Base-by-base conservation (phyloP, 2,329 filamentous ascomycete genomes). In the Fonsecaea nubica region DNA sequence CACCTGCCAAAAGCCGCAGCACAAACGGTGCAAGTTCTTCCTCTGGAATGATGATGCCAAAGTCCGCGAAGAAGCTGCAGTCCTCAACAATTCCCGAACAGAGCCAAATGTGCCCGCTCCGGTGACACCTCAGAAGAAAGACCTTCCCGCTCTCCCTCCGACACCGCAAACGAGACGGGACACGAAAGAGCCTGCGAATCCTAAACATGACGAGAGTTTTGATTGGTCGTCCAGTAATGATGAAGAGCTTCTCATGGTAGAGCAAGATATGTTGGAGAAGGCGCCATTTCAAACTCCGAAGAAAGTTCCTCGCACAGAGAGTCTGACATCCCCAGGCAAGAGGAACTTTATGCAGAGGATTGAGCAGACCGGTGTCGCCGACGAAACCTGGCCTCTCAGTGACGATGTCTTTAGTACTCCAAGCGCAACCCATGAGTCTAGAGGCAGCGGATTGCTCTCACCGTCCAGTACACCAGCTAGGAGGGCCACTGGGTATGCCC, bases 11-110 rank as follows among this genome's bases (percentile, higher is more conserved):
- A 81, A 82, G 71, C 76, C 78, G 38, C 77, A 80, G 60, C 72
- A 77, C 2, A 77, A 81, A 54, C 77, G 81, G 48, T 89, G 87
- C 73, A 79, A 78, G 4, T 89, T 89, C 78, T 89, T 89, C 64
- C 79, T 89, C 0, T 89, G 86, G 87, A 81, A 84, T 13, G 81
- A 84, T 62, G 85, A 88, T 62, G 87, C 87, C 13, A 80, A 84
- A 69, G 69, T 77, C n/a, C 79, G 87, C 21, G 84, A 86, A 74
- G 81, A 82, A 65, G 76, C 76, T 10, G 80, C 80, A 25, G 75
- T 86, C 5, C 73, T 85, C 67, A 80, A 77, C 67, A 85, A 85
- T 69, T 81, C 82, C 30, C 76, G 78, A 60, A 81, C 80, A 2
- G 85, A 87, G 71, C 75, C 79, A 3, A 35, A 36, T 45, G 32